Conservation (phyloP, 495 filamentous ascomycete species). For the Podospora australis region DNA sequence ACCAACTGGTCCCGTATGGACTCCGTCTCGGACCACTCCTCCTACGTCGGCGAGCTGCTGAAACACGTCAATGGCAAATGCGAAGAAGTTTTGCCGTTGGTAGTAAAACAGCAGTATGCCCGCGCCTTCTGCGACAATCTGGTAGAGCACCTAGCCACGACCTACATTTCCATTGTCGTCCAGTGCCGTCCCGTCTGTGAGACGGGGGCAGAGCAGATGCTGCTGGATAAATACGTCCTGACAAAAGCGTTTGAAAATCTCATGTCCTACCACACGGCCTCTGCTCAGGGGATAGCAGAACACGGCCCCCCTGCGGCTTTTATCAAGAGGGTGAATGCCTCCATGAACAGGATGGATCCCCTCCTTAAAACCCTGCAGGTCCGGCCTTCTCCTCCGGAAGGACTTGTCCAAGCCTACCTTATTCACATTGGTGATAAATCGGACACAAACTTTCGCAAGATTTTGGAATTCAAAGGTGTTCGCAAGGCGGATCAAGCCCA, state of each 20-base stretch:
- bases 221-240: conserved; percentile 87
- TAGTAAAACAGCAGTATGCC: conserved; percentile 92
- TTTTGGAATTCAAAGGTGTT: conserved; percentile 89
- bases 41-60: conserved; percentile 78
- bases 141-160: conserved; percentile 72
- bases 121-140: conserved; percentile 91
- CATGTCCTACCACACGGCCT: conserved; percentile 46
- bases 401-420: conserved; percentile 92
- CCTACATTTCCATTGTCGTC: conserved; percentile 78
- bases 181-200: conserved; percentile 86
- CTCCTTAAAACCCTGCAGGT: conserved; percentile 97
- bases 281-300: too few species aligned
- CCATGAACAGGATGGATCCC: conserved; percentile 80
- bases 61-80: conserved; percentile 60
- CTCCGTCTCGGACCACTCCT: conserved; percentile 89
- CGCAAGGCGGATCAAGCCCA: conserved; percentile 73
- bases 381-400: conserved; percentile 81
- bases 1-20: conserved; percentile 94
- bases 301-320: conserved; percentile 55
- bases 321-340: conserved; percentile 79
- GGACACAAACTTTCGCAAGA: conserved; percentile 92
- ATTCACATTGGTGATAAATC: conserved; percentile 87
- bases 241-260: conserved; percentile 74
- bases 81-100: conserved; percentile 63
- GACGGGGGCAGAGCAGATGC: conserved; percentile 97